These are phyloP conservation scores for Penicillium sclerotiorum DNA, from an alignment of 2,329 filamentous ascomycete species.

Conservation along the genomic window DNA sequence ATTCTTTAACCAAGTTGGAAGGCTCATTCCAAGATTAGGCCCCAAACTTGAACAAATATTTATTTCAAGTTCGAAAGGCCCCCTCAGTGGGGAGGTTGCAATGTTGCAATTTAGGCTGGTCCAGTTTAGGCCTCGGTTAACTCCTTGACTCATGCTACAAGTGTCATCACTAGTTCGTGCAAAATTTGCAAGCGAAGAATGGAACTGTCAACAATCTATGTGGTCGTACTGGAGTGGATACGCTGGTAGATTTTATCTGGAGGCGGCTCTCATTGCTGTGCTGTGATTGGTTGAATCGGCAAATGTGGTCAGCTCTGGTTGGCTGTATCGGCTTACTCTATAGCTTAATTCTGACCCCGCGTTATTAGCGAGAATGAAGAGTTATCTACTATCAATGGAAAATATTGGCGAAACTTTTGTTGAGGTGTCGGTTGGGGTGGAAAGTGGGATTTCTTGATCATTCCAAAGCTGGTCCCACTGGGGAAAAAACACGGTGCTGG, in stretches of 20 bases:
- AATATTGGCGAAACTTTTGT: neutral
- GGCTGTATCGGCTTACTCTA: conserved; percentile 2
- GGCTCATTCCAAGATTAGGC: too few species aligned
- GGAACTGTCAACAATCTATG: too few species aligned
- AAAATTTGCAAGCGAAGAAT: neutral
- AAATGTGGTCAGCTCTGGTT: neutral
- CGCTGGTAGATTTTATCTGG: neutral
- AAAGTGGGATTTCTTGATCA: too few species aligned
- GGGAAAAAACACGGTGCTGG: too few species aligned
- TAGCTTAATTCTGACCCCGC: neutral
- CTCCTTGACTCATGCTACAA: neutral
- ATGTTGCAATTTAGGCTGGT: neutral
- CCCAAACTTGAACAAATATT: too few species aligned
- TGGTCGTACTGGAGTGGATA: neutral
- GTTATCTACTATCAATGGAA: too few species aligned
- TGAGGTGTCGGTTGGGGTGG: too few species aligned
- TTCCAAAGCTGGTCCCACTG: too few species aligned
- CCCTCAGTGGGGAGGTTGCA: neutral
- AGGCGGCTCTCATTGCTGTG: neutral
- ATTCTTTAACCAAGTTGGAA: too few species aligned
- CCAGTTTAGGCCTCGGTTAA: neutral
- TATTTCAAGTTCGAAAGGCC: too few species aligned
- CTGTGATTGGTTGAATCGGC: conserved; percentile 1
- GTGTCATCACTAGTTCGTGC: neutral
- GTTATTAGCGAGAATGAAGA: neutral